phyloP scores from a whole-genome alignment of 129 eudicot genomes.

The Apium graveolens region DNA sequence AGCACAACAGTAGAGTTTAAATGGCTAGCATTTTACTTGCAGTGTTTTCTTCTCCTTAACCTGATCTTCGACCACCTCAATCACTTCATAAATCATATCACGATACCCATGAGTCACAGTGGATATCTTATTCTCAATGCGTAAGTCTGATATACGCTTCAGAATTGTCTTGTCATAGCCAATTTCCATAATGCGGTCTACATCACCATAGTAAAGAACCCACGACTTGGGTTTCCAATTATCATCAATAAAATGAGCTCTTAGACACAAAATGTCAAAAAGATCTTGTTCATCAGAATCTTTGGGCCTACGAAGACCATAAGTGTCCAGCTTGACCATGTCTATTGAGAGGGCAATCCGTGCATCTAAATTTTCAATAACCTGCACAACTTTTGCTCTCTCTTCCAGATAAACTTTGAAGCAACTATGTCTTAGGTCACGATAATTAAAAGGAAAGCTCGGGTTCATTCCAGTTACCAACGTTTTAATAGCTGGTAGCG shows the following conservation, averaged over 20 bases:
- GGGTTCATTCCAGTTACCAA: not conserved
- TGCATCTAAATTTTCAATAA: constrained; percentile 18
- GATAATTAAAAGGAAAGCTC: not conserved
- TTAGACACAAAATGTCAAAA: constrained; percentile 14
- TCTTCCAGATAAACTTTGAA: constrained; percentile 23
- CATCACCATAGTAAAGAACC: constrained; percentile 10
- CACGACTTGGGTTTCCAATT: constrained; percentile 19
- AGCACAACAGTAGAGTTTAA: constrained; percentile 14
- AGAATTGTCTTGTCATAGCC: not conserved
- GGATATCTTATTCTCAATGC: constrained; percentile 17
- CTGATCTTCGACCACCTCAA: constrained; percentile 10
- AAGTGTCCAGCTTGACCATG: not conserved
- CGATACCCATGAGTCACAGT: not conserved
- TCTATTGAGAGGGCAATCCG: constrained; percentile 20
- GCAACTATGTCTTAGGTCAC: constrained; percentile 8
- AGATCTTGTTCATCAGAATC: not conserved
- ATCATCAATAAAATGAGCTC: constrained; percentile 28
- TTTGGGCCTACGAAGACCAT: not conserved
- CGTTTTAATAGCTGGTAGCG: not conserved
- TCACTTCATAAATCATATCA: not conserved
- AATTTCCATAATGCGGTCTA: not conserved
- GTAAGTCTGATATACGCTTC: constrained; percentile 16
- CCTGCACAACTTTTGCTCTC: constrained; percentile 8
- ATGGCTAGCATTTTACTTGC: constrained; percentile 10
- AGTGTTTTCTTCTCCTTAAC: constrained; percentile 13